Evolutionary conservation across 1,284 basidiomycete species (phyloP).

Genomic region (Sporisorium iseilematis-ciliati): DNA sequence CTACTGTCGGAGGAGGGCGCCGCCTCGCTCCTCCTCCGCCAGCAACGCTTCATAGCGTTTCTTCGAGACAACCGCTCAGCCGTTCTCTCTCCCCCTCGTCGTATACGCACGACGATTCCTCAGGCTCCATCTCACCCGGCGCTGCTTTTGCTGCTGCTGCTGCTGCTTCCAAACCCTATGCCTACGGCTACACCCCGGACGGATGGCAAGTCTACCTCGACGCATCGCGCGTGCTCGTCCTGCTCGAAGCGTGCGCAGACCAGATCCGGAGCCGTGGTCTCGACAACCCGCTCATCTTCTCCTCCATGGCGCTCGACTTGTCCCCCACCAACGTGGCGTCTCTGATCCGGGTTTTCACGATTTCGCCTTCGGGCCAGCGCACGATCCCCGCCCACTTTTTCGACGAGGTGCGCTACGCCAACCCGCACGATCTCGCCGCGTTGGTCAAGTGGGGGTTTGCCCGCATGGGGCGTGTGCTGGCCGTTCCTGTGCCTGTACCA

Average conservation of each 20-base stretch:
- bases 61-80: slow-evolving; percentile 8
- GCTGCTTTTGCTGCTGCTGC: no score
- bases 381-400: slow-evolving; percentile 34
- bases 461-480: slow-evolving; percentile 62
- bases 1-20: slow-evolving; percentile 9
- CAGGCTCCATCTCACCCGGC: not conserved
- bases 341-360: slow-evolving; percentile 50
- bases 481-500: slow-evolving; percentile 46
- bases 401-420: slow-evolving; percentile 63
- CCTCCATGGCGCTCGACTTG: slow-evolving; percentile 66
- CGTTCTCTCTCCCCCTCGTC: slow-evolving; percentile 2
- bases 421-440: slow-evolving; percentile 65
- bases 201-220: slow-evolving; percentile 60
- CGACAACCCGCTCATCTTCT: slow-evolving; percentile 66
- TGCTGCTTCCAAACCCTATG: slow-evolving; percentile 10
- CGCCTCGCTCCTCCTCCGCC: slow-evolving; percentile 10
- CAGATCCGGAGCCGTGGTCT: slow-evolving; percentile 64
- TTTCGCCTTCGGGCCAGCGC: slow-evolving; percentile 15
- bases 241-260: slow-evolving; percentile 55
- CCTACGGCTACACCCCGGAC: slow-evolving; percentile 61
- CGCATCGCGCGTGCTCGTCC: slow-evolving; percentile 31
- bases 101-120: slow-evolving; percentile 8
- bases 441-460: slow-evolving; percentile 69
- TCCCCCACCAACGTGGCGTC: slow-evolving; percentile 53
- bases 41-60: slow-evolving; percentile 10